Conservation (phyloP, 495 filamentous ascomycete genomes). For the Aspergillus affinis region DNA sequence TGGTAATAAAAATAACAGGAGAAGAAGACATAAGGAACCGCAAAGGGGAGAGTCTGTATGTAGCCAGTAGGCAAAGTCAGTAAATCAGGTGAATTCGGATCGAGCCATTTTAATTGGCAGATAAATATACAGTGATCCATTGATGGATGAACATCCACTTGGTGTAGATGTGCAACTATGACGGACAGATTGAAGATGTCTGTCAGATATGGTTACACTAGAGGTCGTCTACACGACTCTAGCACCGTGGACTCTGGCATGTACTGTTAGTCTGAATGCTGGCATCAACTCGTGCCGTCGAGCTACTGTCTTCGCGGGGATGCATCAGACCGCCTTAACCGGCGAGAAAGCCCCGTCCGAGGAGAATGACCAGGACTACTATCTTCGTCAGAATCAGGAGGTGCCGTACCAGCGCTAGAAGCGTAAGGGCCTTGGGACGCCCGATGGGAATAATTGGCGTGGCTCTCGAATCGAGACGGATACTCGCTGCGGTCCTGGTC, state of each 20-base stretch:
- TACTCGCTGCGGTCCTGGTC: slow-evolving; percentile 8
- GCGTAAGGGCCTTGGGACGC: slow-evolving; percentile 9
- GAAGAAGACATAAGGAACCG: not conserved
- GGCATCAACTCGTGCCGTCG: not conserved
- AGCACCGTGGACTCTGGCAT: no score
- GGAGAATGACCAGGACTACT: slow-evolving; percentile 17
- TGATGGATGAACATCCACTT: not conserved
- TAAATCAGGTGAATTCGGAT: not conserved
- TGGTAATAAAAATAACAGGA: not conserved
- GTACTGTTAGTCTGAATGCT: no score
- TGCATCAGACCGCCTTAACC: not conserved
- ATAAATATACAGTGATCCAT: not conserved
- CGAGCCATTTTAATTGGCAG: not conserved
- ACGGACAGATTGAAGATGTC: not conserved
- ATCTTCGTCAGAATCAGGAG: slow-evolving; percentile 16
- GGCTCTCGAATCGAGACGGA: not conserved
- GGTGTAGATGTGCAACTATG: not conserved
- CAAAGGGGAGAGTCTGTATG: not conserved
- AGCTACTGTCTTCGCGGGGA: not conserved
- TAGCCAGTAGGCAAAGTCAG: not conserved
- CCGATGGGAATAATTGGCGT: not conserved
- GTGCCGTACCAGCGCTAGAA: slow-evolving; percentile 10
- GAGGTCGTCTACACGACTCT: no score
- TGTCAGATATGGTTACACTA: not conserved
- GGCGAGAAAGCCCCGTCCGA: slow-evolving; percentile 1